Conservation (phyloP, 1,284 basidiomycete genomes). For the Leccinum subatratum region DNA sequence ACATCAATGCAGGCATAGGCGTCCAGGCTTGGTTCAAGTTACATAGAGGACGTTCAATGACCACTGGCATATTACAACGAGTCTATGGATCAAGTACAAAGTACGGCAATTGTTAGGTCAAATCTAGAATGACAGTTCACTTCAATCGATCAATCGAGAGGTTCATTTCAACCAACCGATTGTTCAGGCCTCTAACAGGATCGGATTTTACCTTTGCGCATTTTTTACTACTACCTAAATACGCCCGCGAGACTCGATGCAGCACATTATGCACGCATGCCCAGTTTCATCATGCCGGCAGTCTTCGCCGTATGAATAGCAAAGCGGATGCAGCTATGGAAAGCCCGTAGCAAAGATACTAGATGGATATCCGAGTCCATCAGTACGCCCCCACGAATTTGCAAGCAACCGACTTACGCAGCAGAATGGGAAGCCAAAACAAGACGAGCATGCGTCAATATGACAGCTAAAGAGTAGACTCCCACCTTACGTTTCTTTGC, state of each 20-base stretch:
- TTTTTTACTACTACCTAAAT: neutral
- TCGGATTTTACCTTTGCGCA: constrained; percentile 1
- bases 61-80: constrained; percentile 22
- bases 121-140: constrained; percentile 18
- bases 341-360: constrained; percentile 68
- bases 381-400: constrained; percentile 18
- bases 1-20: constrained; percentile 71
- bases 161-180: constrained; percentile 10
- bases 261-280: constrained; percentile 34
- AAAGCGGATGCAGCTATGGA: constrained; percentile 55
- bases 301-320: constrained; percentile 51
- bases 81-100: constrained; percentile 20
- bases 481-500: constrained; percentile 63
- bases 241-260: constrained; percentile 3
- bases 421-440: constrained; percentile 91
- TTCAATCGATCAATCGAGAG: neutral
- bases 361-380: no score
- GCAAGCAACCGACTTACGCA: constrained; percentile 58
- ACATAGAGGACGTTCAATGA: constrained; percentile 69
- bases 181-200: no score
- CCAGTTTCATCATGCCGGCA: constrained; percentile 45
- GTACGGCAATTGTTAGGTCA: constrained; percentile 15
- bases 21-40: constrained; percentile 75
- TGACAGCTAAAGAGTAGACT: neutral
- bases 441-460: constrained; percentile 73